Evolutionary conservation across 1,139 yeast species (phyloP), one percentile per base, ranked within the genome.

Genomic region (Candida pseudoviswanathii): DNA sequence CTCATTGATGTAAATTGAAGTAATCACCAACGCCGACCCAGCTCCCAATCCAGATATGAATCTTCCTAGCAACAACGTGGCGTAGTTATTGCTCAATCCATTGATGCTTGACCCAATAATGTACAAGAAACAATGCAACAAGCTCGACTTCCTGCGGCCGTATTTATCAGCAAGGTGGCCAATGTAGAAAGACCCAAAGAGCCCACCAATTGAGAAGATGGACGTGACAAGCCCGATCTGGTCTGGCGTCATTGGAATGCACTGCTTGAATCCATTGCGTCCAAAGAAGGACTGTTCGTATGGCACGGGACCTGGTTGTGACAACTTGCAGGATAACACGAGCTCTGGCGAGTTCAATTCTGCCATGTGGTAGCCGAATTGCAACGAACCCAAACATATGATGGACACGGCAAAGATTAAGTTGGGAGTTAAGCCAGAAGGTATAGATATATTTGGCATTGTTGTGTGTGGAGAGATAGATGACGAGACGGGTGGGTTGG

Each of bases 201-300:
- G 73, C 0, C 98, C 98, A 6, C 99, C 98, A 49, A 92, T 75
- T 37, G 95, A 84, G 66, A 87, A 90, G 27, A 89, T 80, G 0
- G 96, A 85, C 0, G 96, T 91, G n/a, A 86, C 84, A 27, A 87
- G 67, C 0, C 97, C 98, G 43, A 89, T 71, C 51, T 87, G 86
- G 44, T 80, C 76, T 11, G 84, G 81, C 22, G 77, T 70, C 75
- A 89, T 75, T 0, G 82, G 77, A 29, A 90, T 80, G 64, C 97
- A 78, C 48, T 62, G 58, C 2, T 49, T 57, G 46, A 67, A 70
- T 2, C 76, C 78, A 44, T 63, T 65, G 21, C 52, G 46, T 0
- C 80, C 81, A 55, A 75, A 77, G 62, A 69, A 71, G 2, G 78
- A 65, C 3, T 66, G 61, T 5, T 52, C 55, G 51, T 68, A 77